Percentiles rank a stretch among this genome's conserved stretches.
Conservation (phyloP, 441 rosid species). For the Isatis lusitanica region DNA sequence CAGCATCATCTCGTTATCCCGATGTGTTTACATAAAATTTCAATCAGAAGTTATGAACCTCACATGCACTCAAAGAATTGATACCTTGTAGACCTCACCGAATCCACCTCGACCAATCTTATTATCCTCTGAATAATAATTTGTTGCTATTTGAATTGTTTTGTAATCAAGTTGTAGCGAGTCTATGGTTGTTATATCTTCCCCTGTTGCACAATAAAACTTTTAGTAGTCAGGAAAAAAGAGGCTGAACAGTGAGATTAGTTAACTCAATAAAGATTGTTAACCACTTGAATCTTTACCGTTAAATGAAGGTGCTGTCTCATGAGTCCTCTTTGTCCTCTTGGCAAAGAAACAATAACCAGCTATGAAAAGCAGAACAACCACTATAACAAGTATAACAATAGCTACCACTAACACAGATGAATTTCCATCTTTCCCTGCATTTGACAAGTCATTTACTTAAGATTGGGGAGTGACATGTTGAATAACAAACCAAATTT, state of each 20-base stretch:
- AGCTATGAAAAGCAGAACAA: neutral
- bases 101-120: conserved; percentile 55
- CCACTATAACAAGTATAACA: neutral
- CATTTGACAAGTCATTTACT: too few species aligned
- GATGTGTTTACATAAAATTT: neutral
- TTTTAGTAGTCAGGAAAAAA: too few species aligned
- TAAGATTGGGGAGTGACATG: too few species aligned
- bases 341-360: neutral
- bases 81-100: conserved; percentile 46
- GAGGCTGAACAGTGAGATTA: too few species aligned
- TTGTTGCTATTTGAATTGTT: conserved; percentile 34
- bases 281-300: neutral
- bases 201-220: neutral
- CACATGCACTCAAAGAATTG: too few species aligned
- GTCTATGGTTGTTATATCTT: neutral
- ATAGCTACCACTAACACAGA: neutral
- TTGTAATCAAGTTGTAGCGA: conserved; percentile 36
- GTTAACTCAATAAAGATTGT: too few species aligned
- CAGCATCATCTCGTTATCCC: neutral
- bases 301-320: neutral
- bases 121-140: conserved; percentile 34
- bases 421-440: too few species aligned
- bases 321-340: neutral
- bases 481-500: too few species aligned
- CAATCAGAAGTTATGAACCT: neutral